Conservation (phyloP, 2,329 filamentous ascomycete genomes). For the Fusarium longipes region DNA sequence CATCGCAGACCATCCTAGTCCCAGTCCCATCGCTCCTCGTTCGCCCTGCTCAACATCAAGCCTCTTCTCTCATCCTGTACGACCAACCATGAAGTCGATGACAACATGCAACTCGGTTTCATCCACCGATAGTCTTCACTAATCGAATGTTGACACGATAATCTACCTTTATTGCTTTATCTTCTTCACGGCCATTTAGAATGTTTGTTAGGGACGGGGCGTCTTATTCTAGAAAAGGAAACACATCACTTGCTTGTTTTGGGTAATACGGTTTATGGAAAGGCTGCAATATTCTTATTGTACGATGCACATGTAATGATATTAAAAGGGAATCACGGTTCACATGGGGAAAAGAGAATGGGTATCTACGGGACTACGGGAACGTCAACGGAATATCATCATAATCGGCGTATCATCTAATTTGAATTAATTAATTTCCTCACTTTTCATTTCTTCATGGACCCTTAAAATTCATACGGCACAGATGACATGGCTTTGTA, state of each 20-base stretch:
- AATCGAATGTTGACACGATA: background rate
- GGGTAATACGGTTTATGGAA: slow-evolving; percentile 7
- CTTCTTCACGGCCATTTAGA: slow-evolving; percentile 10
- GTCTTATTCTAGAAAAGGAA: slow-evolving; percentile 19
- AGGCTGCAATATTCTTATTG: slow-evolving; percentile 12
- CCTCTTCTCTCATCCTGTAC: slow-evolving; percentile 41
- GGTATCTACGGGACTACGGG: slow-evolving; percentile 23
- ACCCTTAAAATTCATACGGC: slow-evolving; percentile 1
- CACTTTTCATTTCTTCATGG: background rate
- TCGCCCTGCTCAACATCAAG: slow-evolving; percentile 43
- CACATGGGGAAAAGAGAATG: slow-evolving; percentile 8
- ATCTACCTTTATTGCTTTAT: slow-evolving; percentile 1
- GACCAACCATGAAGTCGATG: slow-evolving; percentile 38
- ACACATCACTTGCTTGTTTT: slow-evolving; percentile 13
- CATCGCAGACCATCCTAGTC: slow-evolving; percentile 53
- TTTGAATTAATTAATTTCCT: slow-evolving; percentile 18
- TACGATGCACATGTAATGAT: slow-evolving; percentile 22
- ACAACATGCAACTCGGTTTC: slow-evolving; percentile 37
- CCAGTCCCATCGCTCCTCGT: slow-evolving; percentile 38
- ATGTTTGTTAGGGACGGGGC: slow-evolving; percentile 12
- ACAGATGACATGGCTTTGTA: background rate
- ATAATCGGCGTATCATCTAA: slow-evolving; percentile 38
- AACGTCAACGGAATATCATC: slow-evolving; percentile 18
- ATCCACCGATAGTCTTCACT: slow-evolving; percentile 44
- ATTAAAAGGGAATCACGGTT: slow-evolving; percentile 9